Evolutionary conservation across 2,329 filamentous ascomycete genomes (phyloP), one percentile per base, ranked within the genome.

Genomic region (Microcyclospora pomicola): DNA sequence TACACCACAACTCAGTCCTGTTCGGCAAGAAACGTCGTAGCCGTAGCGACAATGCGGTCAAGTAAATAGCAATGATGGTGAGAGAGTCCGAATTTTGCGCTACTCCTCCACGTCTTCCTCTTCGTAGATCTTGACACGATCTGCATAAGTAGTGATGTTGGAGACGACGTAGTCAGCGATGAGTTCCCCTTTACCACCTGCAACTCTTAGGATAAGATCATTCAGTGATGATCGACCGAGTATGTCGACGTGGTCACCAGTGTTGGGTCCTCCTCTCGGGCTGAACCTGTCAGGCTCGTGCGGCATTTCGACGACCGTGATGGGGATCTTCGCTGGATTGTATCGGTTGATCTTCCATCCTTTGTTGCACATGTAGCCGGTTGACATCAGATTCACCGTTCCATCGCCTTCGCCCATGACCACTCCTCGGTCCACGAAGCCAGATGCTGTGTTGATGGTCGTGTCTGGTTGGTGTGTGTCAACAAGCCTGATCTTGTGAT

Each of bases 401-500:
- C 91, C 91, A 50, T 98, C 91, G 3, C 91, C 91, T 59, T 96
- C 91, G 29, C 88, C 88, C 70, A 95, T 80, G 27, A 93, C 71
- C n/a, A 98, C 85, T 15, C 91, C 91, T 47, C 82, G 91, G 55
- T 98, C 87, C 4, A 73, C 60, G 14, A 63, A 59, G 14, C 59
- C 60, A 2, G 68, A 80, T 27, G 80, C 56, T 1, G 64, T 66
- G 0, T 77, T 81, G 50, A 85, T 79, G 30, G 83, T 82, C 2
- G 78, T 82, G 48, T 85, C 75, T 24, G 19, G 7, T 13, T 28
- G 9, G 9, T n/a, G 15, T 13, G 15, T 15, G 39, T 47, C 33
- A 42, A 43, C 32, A 10, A 29, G 15, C 15, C 10, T 30, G 4
- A 5, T 7, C 7, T 24, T 24, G 7, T 24, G 19, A 24, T 24